Base-by-base conservation (phyloP, 805 yeast genomes). In the Tetrapisispora phaffii region DNA sequence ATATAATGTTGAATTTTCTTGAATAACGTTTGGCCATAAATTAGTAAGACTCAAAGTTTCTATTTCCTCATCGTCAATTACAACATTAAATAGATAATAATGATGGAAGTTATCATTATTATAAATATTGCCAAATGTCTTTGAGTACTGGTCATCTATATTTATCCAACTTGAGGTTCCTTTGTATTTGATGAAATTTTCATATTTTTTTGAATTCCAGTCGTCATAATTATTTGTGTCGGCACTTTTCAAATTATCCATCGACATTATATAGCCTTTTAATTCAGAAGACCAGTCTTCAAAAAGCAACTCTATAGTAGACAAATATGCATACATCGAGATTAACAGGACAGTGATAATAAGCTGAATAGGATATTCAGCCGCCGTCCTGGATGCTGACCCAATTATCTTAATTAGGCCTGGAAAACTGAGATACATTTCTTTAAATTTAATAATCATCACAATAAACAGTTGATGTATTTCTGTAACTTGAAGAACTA, bases 311-410 rank as follows among this genome's bases (percentile, higher is more conserved):
- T 82, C 85, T 31, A 83, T 77, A 3, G 81, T 75, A 3, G 89
- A 74, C 46, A 89, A 71, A 62, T 89, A 90, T 8, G 90, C 82
- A 42, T 84, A 67, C 2, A 95, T 82, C 2, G 95, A 94, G 32
- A 86, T 60, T 39, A 88, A 66, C 12, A 90, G 73, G 5, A 87
- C 75, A 46, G 77, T 57, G 39, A 87, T 77, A 44, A 89, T 80
- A 44, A 87, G 75, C 63, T 89, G 97, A 53, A 90, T 85, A n/a
- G 98, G 98, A 58, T 80, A 75, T 47, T 76, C 75, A 15, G 95
- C 93, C 42, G 90, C 77, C 17, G 73, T 60, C 46, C 60, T 67
- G 9, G 78, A 72, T 29, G 69, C 47, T 47, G 68, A 70, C 39
- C 85, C 82, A 42, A 38, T 38, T 16, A 28, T 12, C 15, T 38